phyloP scores from a whole-genome alignment of 768 basidiomycete species.

The Termitomyces sp. region DNA sequence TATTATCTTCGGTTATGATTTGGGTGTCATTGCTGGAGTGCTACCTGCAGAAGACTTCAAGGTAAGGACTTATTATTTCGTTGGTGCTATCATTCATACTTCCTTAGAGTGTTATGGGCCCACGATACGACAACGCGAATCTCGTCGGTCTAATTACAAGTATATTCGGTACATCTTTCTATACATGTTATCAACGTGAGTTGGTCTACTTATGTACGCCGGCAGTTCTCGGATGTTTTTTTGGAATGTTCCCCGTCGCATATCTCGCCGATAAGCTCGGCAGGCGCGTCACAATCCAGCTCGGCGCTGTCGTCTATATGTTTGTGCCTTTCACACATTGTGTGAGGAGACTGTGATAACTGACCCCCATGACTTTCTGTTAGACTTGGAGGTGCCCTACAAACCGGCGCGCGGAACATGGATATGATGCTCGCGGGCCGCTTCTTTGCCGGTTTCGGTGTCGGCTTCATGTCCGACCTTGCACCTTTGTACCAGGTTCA shows the following conservation, averaged over 20 bases:
- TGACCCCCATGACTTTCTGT: background rate
- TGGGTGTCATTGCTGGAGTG: constrained; percentile 46
- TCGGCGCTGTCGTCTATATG: constrained; percentile 35
- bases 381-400: constrained; percentile 39
- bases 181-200: background rate
- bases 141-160: constrained; percentile 33
- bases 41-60: constrained; percentile 32
- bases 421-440: constrained; percentile 44
- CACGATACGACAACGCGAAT: constrained; percentile 27
- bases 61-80: constrained; percentile 12
- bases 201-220: background rate
- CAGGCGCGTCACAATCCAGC: constrained; percentile 32
- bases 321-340: constrained; percentile 12
- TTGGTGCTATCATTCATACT: background rate
- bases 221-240: constrained; percentile 36
- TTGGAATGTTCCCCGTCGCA: constrained; percentile 38
- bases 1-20: constrained; percentile 44
- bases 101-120: constrained; percentile 22
- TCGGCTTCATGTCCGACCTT: constrained; percentile 44
- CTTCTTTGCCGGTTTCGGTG: constrained; percentile 44
- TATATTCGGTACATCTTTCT: constrained; percentile 28
- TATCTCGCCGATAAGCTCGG: constrained; percentile 32
- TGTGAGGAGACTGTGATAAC: background rate
- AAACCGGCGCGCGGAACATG: constrained; percentile 40
- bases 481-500: constrained; percentile 46